phyloP scores from a whole-genome alignment of 164 flowering plant genomes.

The Warburgia ugandensis region DNA sequence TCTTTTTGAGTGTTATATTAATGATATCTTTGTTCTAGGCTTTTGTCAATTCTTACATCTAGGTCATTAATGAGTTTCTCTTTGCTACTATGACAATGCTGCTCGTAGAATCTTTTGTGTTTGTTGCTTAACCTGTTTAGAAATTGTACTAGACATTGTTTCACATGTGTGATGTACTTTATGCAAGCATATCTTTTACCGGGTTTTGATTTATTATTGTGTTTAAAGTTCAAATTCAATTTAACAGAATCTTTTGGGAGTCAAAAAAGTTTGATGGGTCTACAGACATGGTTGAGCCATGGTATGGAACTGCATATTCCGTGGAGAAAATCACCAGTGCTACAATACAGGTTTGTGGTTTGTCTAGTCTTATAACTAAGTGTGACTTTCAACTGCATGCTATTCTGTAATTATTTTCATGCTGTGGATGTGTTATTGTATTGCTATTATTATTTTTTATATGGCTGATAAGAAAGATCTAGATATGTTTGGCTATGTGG shows the following conservation, averaged over 20 bases:
- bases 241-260: conserved; percentile 86
- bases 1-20: too few species aligned
- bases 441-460: too few species aligned
- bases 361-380: neutral
- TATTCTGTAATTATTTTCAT: too few species aligned
- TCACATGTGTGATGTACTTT: too few species aligned
- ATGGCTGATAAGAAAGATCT: too few species aligned
- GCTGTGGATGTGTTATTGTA: neutral
- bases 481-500: neutral
- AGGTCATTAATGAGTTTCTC: too few species aligned
- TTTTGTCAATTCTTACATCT: too few species aligned
- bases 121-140: too few species aligned
- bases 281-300: conserved; percentile 78
- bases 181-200: neutral
- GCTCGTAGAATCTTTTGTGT: too few species aligned
- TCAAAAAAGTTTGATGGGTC: conserved; percentile 83
- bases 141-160: too few species aligned
- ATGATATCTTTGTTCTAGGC: too few species aligned
- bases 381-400: neutral
- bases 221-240: neutral
- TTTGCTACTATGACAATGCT: too few species aligned
- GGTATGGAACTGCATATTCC: conserved; percentile 90
- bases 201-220: neutral
- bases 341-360: conserved; percentile 56
- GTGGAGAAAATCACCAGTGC: conserved; percentile 43